Conservation (phyloP, 768 basidiomycete genomes). For the Tylopilus plumbeoviolaceoides region DNA sequence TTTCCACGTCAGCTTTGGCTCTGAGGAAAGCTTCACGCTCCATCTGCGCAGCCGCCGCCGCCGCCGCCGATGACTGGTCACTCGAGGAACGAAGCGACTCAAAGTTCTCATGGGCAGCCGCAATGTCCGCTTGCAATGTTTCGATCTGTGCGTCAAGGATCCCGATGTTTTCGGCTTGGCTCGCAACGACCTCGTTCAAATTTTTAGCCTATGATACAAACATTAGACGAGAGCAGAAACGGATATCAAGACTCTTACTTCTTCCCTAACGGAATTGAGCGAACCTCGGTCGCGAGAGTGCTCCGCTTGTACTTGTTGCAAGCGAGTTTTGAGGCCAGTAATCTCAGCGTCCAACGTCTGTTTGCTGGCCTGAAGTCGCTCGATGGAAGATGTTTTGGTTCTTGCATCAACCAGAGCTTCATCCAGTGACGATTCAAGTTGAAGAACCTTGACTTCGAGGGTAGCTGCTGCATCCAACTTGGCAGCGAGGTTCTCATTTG, state of each 20-base stretch:
- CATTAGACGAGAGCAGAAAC: neutral
- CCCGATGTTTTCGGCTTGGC: constrained; percentile 46
- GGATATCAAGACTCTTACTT: constrained; percentile 40
- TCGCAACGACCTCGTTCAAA: constrained; percentile 37
- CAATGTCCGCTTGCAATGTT: constrained; percentile 47
- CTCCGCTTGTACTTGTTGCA: constrained; percentile 36
- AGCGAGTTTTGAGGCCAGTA: constrained; percentile 35
- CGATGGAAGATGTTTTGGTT: constrained; percentile 40
- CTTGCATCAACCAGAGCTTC: constrained; percentile 43
- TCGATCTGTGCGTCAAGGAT: constrained; percentile 48
- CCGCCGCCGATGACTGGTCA: constrained; percentile 39
- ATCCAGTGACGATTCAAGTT: constrained; percentile 48
- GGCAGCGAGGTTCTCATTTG: constrained; percentile 46
- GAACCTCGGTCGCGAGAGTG: constrained; percentile 22
- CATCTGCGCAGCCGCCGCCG: constrained; percentile 48
- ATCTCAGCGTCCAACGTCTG: constrained; percentile 47
- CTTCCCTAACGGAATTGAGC: constrained; percentile 42
- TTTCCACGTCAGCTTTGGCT: constrained; percentile 58
- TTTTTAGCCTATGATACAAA: constrained; percentile 44
- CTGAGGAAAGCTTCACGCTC: constrained; percentile 64
- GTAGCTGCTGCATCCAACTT: constrained; percentile 48
- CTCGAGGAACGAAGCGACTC: constrained; percentile 46
- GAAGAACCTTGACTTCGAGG: constrained; percentile 51
- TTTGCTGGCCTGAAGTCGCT: constrained; percentile 49
- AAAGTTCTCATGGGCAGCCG: constrained; percentile 48